These are phyloP conservation scores for Acanthamoeba healyi DNA, from an alignment of 208 protist genomes.

Conservation along the genomic window DNA sequence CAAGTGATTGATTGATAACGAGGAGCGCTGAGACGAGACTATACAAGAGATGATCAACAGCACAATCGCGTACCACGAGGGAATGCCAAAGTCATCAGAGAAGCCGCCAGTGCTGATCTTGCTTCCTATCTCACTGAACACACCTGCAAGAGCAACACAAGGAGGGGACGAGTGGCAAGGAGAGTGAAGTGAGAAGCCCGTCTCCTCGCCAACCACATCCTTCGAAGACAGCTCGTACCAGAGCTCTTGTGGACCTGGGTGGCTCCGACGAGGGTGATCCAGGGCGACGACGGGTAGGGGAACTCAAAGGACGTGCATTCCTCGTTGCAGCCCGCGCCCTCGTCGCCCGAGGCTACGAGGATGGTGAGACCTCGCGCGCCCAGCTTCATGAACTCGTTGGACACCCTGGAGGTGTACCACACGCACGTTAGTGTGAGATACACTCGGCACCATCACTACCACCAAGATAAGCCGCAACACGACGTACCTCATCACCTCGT, in stretches of 20 bases:
- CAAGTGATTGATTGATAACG: slow-evolving; percentile 54
- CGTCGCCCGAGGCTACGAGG: slow-evolving; percentile 47
- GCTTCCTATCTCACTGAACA: slow-evolving; percentile 18
- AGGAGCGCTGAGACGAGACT: background rate
- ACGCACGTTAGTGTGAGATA: too few relatives aligned
- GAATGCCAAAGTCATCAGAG: slow-evolving; percentile 66
- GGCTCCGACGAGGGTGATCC: slow-evolving; percentile 68
- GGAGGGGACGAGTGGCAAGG: too few relatives aligned
- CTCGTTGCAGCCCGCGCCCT: slow-evolving; percentile 66
- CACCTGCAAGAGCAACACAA: background rate
- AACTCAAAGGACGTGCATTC: slow-evolving; percentile 67
- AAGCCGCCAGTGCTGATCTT: slow-evolving; percentile 62
- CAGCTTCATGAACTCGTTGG: slow-evolving; percentile 73
- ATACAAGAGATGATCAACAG: background rate
- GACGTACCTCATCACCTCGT: slow-evolving; percentile 15
- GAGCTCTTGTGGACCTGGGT: background rate
- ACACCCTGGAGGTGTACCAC: background rate
- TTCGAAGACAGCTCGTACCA: too few relatives aligned
- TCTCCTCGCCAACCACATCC: background rate
- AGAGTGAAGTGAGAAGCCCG: too few relatives aligned
- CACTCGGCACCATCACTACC: background rate
- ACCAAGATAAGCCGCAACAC: background rate
- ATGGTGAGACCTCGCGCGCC: slow-evolving; percentile 66
- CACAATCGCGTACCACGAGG: slow-evolving; percentile 26
- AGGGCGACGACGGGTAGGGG: slow-evolving; percentile 63